Evolutionary conservation across 208 protist species (phyloP), one percentile per base, ranked within the genome.

Genomic region (Wallacemonas sp.): DNA sequence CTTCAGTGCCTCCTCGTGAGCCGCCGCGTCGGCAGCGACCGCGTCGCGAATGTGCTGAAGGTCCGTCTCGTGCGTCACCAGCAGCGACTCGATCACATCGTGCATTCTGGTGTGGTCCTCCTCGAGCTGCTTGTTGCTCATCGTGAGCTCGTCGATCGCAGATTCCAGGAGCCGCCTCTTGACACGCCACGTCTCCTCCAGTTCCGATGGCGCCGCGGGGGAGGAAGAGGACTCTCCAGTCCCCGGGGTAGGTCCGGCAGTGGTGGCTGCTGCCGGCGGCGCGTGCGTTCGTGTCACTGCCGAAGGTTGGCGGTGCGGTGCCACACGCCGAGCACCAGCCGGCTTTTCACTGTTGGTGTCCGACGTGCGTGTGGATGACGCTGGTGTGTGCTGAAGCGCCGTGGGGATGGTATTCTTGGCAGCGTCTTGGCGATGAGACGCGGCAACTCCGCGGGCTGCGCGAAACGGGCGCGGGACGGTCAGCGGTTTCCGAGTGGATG

Each of bases 101-200:
- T 66, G 26, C 34, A 77, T 17, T 10, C 33, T 2, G 8, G 13
- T 15, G 5, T 69, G 24, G 33, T 68, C 68, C 0, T 27, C 33
- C 38, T 80, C 66, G 1, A 73, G 63, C 63, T 30, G 22, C 0
- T 33, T 32, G 1, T 58, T 36, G 42, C 68, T 73, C 2, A n/a
- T 34, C 22, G 54, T 55, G 41, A 45, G 29, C 24, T 39, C 59
- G 0, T 2, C 13, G 12, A 48, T 30, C 41, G 12, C 52, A 0
- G 34, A 33, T 38, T 76, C 71, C 1, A 77, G 63, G 42, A 8
- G 19, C 0, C 30, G 24, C 0, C 62, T 53, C 63, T 79, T 77
- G 1, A 24, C 46, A 10, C 44, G 55, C 77, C 77, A 79, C 17
- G 59, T 67, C 1, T 22, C 27, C 9, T 61, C 22, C 15, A 66